Conservation (phyloP, 1,284 basidiomycete genomes). For the Ceratobasidium sp. region DNA sequence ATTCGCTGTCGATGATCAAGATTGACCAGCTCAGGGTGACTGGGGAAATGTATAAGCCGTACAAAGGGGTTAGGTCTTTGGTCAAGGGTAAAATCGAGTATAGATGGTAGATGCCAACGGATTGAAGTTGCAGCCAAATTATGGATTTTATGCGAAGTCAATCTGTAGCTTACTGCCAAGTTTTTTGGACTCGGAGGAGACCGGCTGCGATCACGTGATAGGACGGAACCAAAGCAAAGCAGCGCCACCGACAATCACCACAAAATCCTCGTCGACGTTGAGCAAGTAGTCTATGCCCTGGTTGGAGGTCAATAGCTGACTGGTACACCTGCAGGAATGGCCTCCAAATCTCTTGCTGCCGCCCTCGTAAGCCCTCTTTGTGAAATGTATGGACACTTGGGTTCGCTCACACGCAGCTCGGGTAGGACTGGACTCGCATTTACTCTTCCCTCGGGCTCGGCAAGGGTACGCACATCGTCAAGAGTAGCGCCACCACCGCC, state of each 20-base stretch:
- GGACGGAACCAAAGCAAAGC: conserved; percentile 16
- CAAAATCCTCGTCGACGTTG: conserved; percentile 38
- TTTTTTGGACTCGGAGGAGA: conserved; percentile 20
- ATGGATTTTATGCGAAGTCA: neutral
- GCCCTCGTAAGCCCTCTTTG: conserved; percentile 65
- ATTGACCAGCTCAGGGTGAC: conserved; percentile 88
- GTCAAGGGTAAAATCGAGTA: conserved; percentile 47
- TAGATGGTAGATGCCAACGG: conserved; percentile 25
- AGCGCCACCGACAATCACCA: conserved; percentile 34
- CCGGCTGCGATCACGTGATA: conserved; percentile 32
- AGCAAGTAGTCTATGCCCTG: conserved; percentile 19
- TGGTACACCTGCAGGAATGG: conserved; percentile 65
- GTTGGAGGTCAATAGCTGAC: neutral
- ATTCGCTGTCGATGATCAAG: conserved; percentile 83
- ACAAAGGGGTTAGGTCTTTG: conserved; percentile 66
- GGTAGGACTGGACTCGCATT: conserved; percentile 91
- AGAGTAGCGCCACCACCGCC: neutral
- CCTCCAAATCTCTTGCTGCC: conserved; percentile 84
- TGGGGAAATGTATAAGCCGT: conserved; percentile 75
- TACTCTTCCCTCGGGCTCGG: conserved; percentile 91
- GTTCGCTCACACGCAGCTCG: conserved; percentile 46
- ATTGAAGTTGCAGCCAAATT: neutral
- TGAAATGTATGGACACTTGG: conserved; percentile 25
- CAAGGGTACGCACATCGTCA: conserved; percentile 72
- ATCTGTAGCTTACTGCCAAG: neutral